A percentile compares a stretch with the other conserved stretches of the same genome.
phyloP scores from a whole-genome alignment of 345 rosid species.

The Bruguiera sexangula region DNA sequence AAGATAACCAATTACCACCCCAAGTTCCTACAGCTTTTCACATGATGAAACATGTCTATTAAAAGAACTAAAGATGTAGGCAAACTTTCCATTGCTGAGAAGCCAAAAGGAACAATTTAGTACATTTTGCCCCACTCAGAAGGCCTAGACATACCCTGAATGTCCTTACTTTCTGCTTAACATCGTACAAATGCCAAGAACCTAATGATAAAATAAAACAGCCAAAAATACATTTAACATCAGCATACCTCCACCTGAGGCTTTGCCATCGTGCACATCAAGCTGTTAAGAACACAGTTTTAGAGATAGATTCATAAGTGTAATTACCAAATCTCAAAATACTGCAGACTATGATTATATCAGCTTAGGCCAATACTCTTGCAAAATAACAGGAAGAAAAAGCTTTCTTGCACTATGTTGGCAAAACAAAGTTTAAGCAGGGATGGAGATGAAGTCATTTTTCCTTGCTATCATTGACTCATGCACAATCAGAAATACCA shows the following conservation, averaged over 20 bases:
- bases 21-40: neutral
- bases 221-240: neutral
- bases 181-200: neutral
- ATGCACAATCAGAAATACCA: neutral
- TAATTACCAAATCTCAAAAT: neutral
- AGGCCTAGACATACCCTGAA: no score
- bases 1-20: neutral
- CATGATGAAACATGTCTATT: no score
- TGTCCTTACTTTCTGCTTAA: no score
- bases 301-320: neutral
- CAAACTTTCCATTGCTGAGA: neutral
- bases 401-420: neutral
- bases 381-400: no score
- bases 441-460: neutral
- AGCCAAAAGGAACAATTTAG: no score
- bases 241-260: slow-evolving; percentile 60
- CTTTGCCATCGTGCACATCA: slow-evolving; percentile 78
- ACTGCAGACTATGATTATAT: neutral
- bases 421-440: neutral
- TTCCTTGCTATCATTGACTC: neutral
- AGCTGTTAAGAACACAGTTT: slow-evolving; percentile 49
- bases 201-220: neutral
- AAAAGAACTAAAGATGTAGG: neutral
- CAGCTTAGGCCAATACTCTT: no score
- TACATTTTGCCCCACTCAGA: no score